These are phyloP conservation scores for Rhodofomes roseus DNA, from an alignment of 1,284 basidiomycete genomes.

Conservation along the genomic window DNA sequence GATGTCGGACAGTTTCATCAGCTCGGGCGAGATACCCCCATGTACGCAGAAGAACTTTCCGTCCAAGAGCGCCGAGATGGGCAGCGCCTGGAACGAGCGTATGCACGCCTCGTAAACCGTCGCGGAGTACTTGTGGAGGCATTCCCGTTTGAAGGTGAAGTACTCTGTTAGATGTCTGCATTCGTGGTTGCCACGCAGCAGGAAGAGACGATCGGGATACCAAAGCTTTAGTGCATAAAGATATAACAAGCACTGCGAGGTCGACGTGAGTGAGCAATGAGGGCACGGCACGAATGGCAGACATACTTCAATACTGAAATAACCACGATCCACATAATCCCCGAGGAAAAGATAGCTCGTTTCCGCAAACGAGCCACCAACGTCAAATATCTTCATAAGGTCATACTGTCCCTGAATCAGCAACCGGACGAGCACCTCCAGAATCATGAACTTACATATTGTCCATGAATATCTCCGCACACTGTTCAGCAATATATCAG, in stretches of 20 bases:
- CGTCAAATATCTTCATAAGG: constrained; percentile 97
- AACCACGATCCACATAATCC: constrained; percentile 97
- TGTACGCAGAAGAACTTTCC: constrained; percentile 98
- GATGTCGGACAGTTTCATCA: constrained; percentile 82
- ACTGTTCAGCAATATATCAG: constrained; percentile 44
- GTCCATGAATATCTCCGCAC: constrained; percentile 97
- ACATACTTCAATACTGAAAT: constrained; percentile 89
- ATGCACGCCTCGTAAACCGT: constrained; percentile 89
- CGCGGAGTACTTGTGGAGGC: constrained; percentile 88
- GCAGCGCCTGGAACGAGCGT: constrained; percentile 88
- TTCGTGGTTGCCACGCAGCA: constrained; percentile 97
- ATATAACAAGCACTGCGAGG: constrained; percentile 80
- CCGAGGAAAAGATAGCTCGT: constrained; percentile 96
- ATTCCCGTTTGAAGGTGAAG: constrained; percentile 60
- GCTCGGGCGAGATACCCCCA: constrained; percentile 90
- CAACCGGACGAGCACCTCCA: not conserved
- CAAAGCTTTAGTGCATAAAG: constrained; percentile 93
- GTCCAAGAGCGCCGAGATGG: constrained; percentile 92
- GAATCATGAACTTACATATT: constrained; percentile 73
- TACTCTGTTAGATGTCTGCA: constrained; percentile 96
- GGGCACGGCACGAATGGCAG: not conserved
- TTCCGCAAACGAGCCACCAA: constrained; percentile 86
- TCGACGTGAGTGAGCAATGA: constrained; percentile 15
- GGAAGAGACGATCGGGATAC: constrained; percentile 86
- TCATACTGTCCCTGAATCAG: constrained; percentile 59